Evolutionary conservation across 139 green algal genomes (phyloP), one percentile per base, ranked within the genome.

Genomic region (Chlamydomonas sphaeroides): DNA sequence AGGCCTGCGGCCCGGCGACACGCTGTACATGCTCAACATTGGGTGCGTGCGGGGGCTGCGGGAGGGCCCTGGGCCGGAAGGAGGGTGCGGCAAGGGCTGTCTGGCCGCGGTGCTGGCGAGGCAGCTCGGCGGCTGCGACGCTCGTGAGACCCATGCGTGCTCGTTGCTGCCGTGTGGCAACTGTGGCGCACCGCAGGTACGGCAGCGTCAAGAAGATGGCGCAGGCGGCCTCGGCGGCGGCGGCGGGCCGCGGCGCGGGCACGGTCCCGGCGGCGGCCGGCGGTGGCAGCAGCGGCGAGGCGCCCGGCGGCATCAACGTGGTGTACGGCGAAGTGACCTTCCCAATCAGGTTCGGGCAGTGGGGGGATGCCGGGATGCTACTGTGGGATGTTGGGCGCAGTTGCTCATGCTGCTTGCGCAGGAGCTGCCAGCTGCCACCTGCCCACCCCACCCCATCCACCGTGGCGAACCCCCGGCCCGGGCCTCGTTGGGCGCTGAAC

Each of bases 161-260:
- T n/a, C n/a, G n/a, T n/a, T n/a, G n/a, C n/a, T n/a, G n/a, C n/a
- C n/a, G 6, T 65, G 70, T 25, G 17, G 6, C 17, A 30, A n/a
- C 6, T 66, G 48, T 78, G 26, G 45, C 11, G 7, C 35, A 35
- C 53, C 56, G 15, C 51, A 73, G 91, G 17, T 95, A 95, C 71
- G 91, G 91, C 59, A 92, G 85, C 21, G 90, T 94, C 3, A 95
- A 95, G 86, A 94, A 92, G 75, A 94, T 94, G 86, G 81, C 89
- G 51, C 68, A 78, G 38, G 89, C 85, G 33, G 79, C 83, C 4
- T 91, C 84, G 38, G 51, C 84, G 21, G 73, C 62, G n/a, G 79
- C 82, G 4, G 81, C 86, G 11, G 90, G 88, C 0, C 28, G 41
- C 21, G 74, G 74, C 23, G 76, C 76, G 0, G 76, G 62, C 10